These are phyloP conservation scores for Solanum hybrid DNA, from an alignment of 305 asterid genomes.

Conservation along the genomic window DNA sequence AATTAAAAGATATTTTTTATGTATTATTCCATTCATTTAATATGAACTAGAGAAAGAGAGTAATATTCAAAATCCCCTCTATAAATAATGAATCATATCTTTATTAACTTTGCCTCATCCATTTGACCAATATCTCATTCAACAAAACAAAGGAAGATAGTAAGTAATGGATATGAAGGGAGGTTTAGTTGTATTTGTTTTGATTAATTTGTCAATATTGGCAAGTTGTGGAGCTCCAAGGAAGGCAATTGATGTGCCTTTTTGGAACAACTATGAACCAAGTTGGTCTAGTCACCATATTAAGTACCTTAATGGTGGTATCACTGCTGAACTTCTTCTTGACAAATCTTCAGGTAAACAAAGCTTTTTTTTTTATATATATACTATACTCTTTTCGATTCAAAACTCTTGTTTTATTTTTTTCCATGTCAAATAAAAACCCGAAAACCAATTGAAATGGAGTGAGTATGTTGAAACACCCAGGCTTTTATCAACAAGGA, in stretches of 20 bases:
- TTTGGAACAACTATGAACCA: conserved; percentile 21
- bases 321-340: conserved; percentile 19
- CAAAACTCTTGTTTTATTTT: background rate
- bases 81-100: background rate
- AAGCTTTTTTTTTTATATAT: too few species aligned
- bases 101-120: background rate
- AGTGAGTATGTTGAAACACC: background rate
- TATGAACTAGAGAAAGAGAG: background rate
- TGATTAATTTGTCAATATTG: background rate
- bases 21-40: background rate
- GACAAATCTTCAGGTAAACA: background rate
- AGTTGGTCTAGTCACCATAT: conserved; percentile 31
- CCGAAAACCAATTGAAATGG: background rate
- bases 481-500: background rate
- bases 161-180: background rate
- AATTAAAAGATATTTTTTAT: too few species aligned
- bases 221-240: conserved; percentile 13
- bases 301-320: conserved; percentile 20
- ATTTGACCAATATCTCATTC: background rate
- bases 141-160: background rate
- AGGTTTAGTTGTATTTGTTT: background rate
- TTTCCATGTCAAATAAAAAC: too few species aligned
- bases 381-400: background rate
- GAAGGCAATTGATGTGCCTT: conserved; percentile 24
- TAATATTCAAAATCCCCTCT: background rate